A percentile compares a stretch with the other conserved stretches of the same genome.
Evolutionary conservation across 805 yeast species (phyloP).

Genomic region (Cyberlindnera mrakii): DNA sequence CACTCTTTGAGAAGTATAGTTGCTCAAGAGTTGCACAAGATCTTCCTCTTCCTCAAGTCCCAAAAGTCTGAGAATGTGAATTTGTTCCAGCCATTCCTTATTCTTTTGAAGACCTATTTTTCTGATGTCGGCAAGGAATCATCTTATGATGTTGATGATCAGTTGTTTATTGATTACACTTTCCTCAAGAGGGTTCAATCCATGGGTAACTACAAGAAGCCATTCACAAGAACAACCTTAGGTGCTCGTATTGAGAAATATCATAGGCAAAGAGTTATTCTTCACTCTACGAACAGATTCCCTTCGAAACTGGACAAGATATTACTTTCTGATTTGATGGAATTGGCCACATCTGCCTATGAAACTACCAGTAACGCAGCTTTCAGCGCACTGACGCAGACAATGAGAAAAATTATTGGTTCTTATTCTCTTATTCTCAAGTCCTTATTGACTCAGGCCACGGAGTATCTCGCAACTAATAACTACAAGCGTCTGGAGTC

Average conservation of each 20-base stretch:
- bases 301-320: slow-evolving; percentile 60
- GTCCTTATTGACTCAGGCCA: slow-evolving; percentile 41
- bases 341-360: slow-evolving; percentile 63
- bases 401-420: slow-evolving; percentile 65
- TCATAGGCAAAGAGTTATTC: slow-evolving; percentile 66
- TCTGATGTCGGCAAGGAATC: slow-evolving; percentile 75
- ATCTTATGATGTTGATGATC: slow-evolving; percentile 50
- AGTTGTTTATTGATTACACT: slow-evolving; percentile 44
- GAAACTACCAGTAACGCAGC: slow-evolving; percentile 66
- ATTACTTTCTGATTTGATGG: slow-evolving; percentile 60
- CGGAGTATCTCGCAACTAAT: slow-evolving; percentile 40
- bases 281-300: slow-evolving; percentile 67
- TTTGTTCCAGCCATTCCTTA: slow-evolving; percentile 53
- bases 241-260: slow-evolving; percentile 68
- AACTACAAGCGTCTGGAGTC: slow-evolving; percentile 57
- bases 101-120: slow-evolving; percentile 69
- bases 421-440: slow-evolving; percentile 52
- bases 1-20: slow-evolving; percentile 57
- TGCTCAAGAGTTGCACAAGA: slow-evolving; percentile 57
- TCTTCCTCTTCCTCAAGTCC: slow-evolving; percentile 40
- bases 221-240: slow-evolving; percentile 72
- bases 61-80: slow-evolving; percentile 59
- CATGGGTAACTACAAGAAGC: slow-evolving; percentile 57
- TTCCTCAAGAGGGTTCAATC: slow-evolving; percentile 55
- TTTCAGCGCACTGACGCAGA: slow-evolving; percentile 56